Conservation (phyloP, 75 land plant genomes). For the Ceratopteris richardii region DNA sequence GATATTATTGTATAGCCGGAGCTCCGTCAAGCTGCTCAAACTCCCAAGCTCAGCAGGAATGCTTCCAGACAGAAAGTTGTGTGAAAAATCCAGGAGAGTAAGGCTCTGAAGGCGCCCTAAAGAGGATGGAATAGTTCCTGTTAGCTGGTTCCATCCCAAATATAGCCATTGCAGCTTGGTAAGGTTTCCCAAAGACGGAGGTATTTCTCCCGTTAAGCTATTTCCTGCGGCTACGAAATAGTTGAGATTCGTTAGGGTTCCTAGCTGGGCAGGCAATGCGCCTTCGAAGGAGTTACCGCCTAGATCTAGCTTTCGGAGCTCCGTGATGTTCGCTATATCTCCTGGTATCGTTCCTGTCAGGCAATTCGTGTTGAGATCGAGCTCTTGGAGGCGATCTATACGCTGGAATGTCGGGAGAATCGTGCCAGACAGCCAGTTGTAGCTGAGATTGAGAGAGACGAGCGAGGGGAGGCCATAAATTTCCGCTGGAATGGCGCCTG, state of each 20-base stretch:
- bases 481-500: constrained; percentile 36
- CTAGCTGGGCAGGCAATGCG: constrained; percentile 37
- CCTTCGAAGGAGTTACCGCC: constrained; percentile 79
- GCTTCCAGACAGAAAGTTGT: constrained; percentile 27
- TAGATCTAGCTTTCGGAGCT: constrained; percentile 41
- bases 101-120: constrained; percentile 31
- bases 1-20: constrained; percentile 52
- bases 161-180: constrained; percentile 42
- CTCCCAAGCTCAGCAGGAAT: constrained; percentile 46
- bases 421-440: constrained; percentile 43
- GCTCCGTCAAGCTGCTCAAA: constrained; percentile 26
- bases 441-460: constrained; percentile 34
- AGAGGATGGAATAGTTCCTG: constrained; percentile 43
- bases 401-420: constrained; percentile 58
- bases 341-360: constrained; percentile 53
- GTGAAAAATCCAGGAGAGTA: constrained; percentile 46
- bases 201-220: constrained; percentile 42
- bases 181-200: constrained; percentile 48
- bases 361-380: constrained; percentile 73
- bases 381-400: too few species aligned
- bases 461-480: constrained; percentile 42
- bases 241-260: constrained; percentile 27
- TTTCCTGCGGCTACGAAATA: constrained; percentile 29
- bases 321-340: constrained; percentile 26
- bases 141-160: constrained; percentile 53